Evolutionary conservation across 1,139 yeast species (phyloP).

Genomic region (Kazachstania sp.): DNA sequence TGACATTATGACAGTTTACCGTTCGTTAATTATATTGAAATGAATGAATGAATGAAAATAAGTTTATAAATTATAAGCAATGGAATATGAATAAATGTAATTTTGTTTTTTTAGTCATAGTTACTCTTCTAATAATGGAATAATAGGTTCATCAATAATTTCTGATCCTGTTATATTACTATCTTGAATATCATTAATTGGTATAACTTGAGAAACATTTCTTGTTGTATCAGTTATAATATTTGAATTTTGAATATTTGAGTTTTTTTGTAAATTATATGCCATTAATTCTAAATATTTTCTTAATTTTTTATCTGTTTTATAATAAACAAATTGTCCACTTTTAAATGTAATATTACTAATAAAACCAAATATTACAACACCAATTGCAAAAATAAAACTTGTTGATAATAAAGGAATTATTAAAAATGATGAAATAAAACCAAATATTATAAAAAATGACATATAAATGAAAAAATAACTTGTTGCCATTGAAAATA

Average conservation of each 20-base stretch:
- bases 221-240: too few species aligned
- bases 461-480: slow-evolving; percentile 14
- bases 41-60: too few species aligned
- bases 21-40: too few species aligned
- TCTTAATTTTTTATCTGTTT: slow-evolving; percentile 9
- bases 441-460: slow-evolving; percentile 12
- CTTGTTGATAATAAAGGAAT: slow-evolving; percentile 17
- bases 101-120: too few species aligned
- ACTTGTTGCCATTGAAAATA: slow-evolving; percentile 12
- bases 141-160: too few species aligned
- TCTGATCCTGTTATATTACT: too few species aligned
- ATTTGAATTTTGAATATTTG: not conserved
- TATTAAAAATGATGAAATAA: slow-evolving; percentile 14
- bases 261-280: not conserved
- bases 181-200: too few species aligned
- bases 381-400: slow-evolving; percentile 16
- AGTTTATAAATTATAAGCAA: too few species aligned
- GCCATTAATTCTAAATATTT: slow-evolving; percentile 9
- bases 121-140: too few species aligned
- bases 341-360: slow-evolving; percentile 15
- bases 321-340: slow-evolving; percentile 14
- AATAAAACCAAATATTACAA: slow-evolving; percentile 16
- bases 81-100: too few species aligned
- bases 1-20: too few species aligned
- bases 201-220: too few species aligned